Percentiles rank a stretch among this genome's conserved stretches.
phyloP scores from a whole-genome alignment of 139 green algal species.

The Haematococcus lacustris region DNA sequence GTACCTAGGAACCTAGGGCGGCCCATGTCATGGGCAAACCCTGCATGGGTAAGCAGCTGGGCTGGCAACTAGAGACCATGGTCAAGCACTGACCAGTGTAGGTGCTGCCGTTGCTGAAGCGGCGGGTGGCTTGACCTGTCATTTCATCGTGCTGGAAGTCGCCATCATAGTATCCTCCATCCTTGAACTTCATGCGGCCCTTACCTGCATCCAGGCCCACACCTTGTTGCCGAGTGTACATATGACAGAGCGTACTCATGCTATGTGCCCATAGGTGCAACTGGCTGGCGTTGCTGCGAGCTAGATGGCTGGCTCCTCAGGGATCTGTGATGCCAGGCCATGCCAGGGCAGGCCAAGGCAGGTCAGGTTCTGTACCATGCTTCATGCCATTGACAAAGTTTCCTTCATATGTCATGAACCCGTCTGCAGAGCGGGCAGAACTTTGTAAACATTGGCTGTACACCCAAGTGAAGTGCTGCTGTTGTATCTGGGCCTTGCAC shows the following conservation, averaged over 20 bases:
- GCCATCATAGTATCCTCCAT: conserved; percentile 27
- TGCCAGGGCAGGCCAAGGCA: no score
- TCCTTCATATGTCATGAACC: conserved; percentile 26
- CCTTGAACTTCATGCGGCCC: conserved; percentile 23
- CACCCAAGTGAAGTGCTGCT: not conserved
- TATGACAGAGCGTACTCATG: no score
- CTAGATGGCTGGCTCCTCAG: no score
- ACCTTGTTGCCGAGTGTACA: no score
- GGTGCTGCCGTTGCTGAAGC: conserved; percentile 26
- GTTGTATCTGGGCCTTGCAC: no score
- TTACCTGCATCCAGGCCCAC: no score
- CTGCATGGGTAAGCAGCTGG: not conserved
- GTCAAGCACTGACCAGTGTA: conserved; percentile 10
- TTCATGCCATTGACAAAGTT: conserved; percentile 34
- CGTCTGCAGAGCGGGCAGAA: not conserved
- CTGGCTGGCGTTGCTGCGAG: no score
- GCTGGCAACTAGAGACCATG: not conserved
- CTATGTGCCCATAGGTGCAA: no score
- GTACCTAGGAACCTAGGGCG: no score
- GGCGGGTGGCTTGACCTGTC: conserved; percentile 13
- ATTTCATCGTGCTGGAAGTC: conserved; percentile 16
- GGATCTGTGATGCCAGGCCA: no score
- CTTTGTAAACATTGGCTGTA: not conserved
- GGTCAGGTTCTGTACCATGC: no score
- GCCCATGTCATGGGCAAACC: not conserved